Percentiles rank a stretch among this genome's conserved stretches.
Conservation (phyloP, 257 asterid species). For the Solanum verrucosum region DNA sequence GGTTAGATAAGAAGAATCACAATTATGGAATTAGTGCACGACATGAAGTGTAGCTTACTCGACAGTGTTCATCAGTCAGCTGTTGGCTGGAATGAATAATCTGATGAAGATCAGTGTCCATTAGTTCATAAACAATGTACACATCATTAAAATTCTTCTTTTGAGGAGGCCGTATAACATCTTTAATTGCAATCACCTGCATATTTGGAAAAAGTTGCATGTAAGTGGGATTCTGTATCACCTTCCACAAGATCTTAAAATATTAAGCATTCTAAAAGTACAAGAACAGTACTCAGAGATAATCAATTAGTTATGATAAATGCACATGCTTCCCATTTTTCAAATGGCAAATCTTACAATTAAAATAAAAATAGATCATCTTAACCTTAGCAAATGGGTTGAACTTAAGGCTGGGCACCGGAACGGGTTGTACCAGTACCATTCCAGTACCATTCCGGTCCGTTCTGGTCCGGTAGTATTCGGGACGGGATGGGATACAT, state of each 20-base stretch:
- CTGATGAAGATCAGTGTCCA: slow-evolving; percentile 27
- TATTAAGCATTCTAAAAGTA: neutral
- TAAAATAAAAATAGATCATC: neutral
- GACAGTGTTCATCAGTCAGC: slow-evolving; percentile 17
- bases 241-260: neutral
- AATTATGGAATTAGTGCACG: neutral
- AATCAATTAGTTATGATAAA: neutral
- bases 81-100: slow-evolving; percentile 17
- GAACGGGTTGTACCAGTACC: too few species aligned
- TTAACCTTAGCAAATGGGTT: neutral
- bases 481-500: too few species aligned
- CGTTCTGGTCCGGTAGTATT: too few species aligned
- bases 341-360: neutral
- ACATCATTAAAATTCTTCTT: slow-evolving; percentile 21
- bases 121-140: slow-evolving; percentile 18
- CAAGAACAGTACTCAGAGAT: neutral
- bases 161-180: slow-evolving; percentile 13
- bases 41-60: slow-evolving; percentile 2
- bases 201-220: neutral
- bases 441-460: too few species aligned
- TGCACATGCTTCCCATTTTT: neutral
- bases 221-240: neutral
- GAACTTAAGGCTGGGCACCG: too few species aligned
- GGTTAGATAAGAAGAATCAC: neutral
- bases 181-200: slow-evolving; percentile 17